phyloP scores from a whole-genome alignment of 306 rosid genomes.

The Alnus glutinosa region DNA sequence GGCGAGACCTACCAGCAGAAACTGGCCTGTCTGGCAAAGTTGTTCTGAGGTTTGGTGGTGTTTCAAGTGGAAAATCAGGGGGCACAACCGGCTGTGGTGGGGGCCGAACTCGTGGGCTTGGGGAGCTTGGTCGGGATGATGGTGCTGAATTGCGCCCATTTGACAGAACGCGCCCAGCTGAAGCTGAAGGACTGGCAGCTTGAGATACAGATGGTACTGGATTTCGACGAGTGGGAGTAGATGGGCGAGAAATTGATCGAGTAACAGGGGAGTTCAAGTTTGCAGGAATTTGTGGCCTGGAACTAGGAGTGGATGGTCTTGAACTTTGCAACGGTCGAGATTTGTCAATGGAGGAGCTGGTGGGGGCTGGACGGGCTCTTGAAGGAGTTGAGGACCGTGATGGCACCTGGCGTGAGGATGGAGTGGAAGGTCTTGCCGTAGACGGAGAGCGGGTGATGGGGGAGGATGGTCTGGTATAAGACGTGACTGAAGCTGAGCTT shows the following conservation, averaged over 20 bases:
- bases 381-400: slow-evolving; percentile 89
- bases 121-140: slow-evolving; percentile 84
- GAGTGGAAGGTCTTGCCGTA: slow-evolving; percentile 74
- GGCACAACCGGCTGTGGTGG: slow-evolving; percentile 87
- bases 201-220: slow-evolving; percentile 65
- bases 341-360: slow-evolving; percentile 59
- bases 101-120: slow-evolving; percentile 73
- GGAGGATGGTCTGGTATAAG: slow-evolving; percentile 86
- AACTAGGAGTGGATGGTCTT: slow-evolving; percentile 92
- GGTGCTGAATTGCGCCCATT: slow-evolving; percentile 76
- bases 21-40: slow-evolving; percentile 91
- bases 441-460: slow-evolving; percentile 69
- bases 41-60: slow-evolving; percentile 95
- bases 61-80: slow-evolving; percentile 82
- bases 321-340: slow-evolving; percentile 64
- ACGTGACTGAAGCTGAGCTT: slow-evolving; percentile 96
- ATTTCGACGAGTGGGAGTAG: slow-evolving; percentile 79
- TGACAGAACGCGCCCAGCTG: slow-evolving; percentile 50
- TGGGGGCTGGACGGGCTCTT: slow-evolving; percentile 56
- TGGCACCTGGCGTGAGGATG: slow-evolving; percentile 62
- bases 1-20: slow-evolving; percentile 94
- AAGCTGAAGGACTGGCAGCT: slow-evolving; percentile 45
- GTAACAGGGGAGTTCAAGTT: slow-evolving; percentile 69
- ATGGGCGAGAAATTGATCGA: slow-evolving; percentile 76
- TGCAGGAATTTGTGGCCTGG: slow-evolving; percentile 89